Conservation (phyloP, 352 stramenopile genomes). For the Globisporangium acanthophoron region DNA sequence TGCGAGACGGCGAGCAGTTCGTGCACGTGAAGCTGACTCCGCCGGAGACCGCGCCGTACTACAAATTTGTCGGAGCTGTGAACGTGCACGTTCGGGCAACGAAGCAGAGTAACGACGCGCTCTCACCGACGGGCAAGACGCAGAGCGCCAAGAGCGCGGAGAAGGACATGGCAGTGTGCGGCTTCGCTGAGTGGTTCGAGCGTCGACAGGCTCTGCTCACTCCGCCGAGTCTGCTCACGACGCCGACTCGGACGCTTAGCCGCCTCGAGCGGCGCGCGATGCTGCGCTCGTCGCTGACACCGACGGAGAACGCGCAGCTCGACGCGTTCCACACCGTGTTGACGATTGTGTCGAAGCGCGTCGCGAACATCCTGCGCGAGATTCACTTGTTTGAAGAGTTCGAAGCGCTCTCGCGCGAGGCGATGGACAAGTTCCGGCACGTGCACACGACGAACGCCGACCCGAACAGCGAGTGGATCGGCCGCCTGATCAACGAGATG, state of each 20-base stretch:
- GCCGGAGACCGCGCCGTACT: conserved; percentile 30
- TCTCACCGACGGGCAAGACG: not conserved
- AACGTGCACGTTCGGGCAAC: conserved; percentile 23
- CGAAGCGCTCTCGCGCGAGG: conserved; percentile 36
- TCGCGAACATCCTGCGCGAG: conserved; percentile 45
- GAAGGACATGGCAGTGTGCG: conserved; percentile 7
- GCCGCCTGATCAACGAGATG: conserved; percentile 49
- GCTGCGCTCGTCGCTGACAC: conserved; percentile 44
- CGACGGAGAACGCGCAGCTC: conserved; percentile 56
- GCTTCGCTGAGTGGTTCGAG: conserved; percentile 32
- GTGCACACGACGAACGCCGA: conserved; percentile 46
- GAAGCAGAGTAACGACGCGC: conserved; percentile 2
- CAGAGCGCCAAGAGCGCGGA: not conserved
- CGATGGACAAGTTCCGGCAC: conserved; percentile 45
- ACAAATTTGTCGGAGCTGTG: conserved; percentile 47
- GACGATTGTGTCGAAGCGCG: conserved; percentile 43
- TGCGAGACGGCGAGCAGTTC: conserved; percentile 31
- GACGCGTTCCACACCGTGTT: conserved; percentile 53
- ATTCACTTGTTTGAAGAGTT: conserved; percentile 60
- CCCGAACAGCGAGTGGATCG: conserved; percentile 43
- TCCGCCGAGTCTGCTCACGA: conserved; percentile 4
- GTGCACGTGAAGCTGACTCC: conserved; percentile 39
- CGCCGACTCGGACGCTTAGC: conserved; percentile 16
- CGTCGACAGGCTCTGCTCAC: conserved; percentile 13
- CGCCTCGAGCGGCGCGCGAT: conserved; percentile 40